Evolutionary conservation across 2,329 filamentous ascomycete genomes (phyloP).

Genomic region (Penicillium sp.): DNA sequence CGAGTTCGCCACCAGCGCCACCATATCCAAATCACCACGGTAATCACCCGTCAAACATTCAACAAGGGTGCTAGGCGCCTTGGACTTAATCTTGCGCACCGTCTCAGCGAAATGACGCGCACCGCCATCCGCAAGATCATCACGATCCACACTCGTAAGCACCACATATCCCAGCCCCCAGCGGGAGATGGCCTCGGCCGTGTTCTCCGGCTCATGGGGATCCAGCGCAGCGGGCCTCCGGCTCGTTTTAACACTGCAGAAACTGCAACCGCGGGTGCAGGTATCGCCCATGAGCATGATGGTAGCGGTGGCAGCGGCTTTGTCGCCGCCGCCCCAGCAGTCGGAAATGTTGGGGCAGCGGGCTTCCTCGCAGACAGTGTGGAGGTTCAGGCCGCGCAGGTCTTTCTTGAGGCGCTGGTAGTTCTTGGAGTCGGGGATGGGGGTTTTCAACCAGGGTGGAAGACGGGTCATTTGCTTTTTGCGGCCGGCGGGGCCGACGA

Average conservation of each 20-base stretch:
- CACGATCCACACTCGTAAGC: conserved; percentile 83
- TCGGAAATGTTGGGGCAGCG: conserved; percentile 95
- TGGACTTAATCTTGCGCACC: conserved; percentile 83
- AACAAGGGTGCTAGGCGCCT: conserved; percentile 44
- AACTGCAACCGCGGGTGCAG: conserved; percentile 89
- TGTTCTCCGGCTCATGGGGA: conserved; percentile 92
- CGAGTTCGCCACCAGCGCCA: conserved; percentile 69
- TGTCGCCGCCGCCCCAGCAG: conserved; percentile 88
- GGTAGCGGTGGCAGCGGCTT: conserved; percentile 84
- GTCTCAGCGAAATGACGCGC: conserved; percentile 87
- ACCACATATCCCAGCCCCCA: conserved; percentile 97
- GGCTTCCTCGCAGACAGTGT: conserved; percentile 96
- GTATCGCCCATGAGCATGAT: conserved; percentile 99
- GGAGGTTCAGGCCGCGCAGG: conserved; percentile 74
- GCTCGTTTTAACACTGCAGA: conserved; percentile 91
- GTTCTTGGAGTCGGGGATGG: conserved; percentile 75
- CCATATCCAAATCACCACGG: conserved; percentile 75
- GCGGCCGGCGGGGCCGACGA: conserved; percentile 53
- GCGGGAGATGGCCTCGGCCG: conserved; percentile 78
- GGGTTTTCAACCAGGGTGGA: conserved; percentile 91
- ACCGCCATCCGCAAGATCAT: conserved; percentile 82
- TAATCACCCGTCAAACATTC: conserved; percentile 65
- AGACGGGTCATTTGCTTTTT: conserved; percentile 64
- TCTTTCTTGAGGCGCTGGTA: conserved; percentile 94
- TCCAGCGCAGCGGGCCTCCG: conserved; percentile 71